A percentile compares a stretch with the other conserved stretches of the same genome.
Evolutionary conservation across 495 filamentous ascomycete genomes (phyloP).

Genomic region (Penicillium ochrochloron): DNA sequence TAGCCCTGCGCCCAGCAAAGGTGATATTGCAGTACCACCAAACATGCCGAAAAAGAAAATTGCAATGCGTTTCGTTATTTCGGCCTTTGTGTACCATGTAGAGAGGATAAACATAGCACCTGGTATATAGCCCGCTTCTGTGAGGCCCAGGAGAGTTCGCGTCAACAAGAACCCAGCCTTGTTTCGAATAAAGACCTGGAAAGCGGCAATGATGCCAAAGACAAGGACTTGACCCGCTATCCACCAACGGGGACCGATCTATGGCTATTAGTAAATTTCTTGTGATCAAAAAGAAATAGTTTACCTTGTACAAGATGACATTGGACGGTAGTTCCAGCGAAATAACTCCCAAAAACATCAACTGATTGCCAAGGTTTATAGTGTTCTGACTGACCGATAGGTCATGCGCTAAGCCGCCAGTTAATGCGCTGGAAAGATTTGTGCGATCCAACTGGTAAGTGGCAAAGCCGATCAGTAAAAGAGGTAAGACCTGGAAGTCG

Average conservation of each 20-base stretch:
- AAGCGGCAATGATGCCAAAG: constrained; percentile 55
- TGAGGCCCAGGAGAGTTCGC: constrained; percentile 52
- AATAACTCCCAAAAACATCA: constrained; percentile 58
- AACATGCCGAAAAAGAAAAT: constrained; percentile 58
- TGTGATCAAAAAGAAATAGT: not conserved
- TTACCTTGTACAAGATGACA: constrained; percentile 40
- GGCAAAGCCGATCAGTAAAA: constrained; percentile 55
- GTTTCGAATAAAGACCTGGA: constrained; percentile 57
- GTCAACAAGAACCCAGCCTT: constrained; percentile 48
- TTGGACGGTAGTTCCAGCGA: constrained; percentile 59
- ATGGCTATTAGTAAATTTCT: constrained; percentile 21
- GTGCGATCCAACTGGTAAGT: constrained; percentile 53
- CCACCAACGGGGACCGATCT: constrained; percentile 56
- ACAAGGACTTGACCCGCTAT: constrained; percentile 55
- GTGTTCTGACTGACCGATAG: constrained; percentile 54
- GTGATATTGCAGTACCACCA: constrained; percentile 51
- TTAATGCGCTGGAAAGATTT: constrained; percentile 51
- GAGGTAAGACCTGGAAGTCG: constrained; percentile 50
- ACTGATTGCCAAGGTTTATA: constrained; percentile 59
- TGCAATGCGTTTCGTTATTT: constrained; percentile 55
- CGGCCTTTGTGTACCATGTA: constrained; percentile 57
- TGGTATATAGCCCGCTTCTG: constrained; percentile 62
- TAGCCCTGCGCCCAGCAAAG: constrained; percentile 49
- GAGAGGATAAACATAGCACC: constrained; percentile 60
- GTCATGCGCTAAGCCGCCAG: constrained; percentile 47